Conservation (phyloP, 805 yeast species). For the Pichia manshurica region DNA sequence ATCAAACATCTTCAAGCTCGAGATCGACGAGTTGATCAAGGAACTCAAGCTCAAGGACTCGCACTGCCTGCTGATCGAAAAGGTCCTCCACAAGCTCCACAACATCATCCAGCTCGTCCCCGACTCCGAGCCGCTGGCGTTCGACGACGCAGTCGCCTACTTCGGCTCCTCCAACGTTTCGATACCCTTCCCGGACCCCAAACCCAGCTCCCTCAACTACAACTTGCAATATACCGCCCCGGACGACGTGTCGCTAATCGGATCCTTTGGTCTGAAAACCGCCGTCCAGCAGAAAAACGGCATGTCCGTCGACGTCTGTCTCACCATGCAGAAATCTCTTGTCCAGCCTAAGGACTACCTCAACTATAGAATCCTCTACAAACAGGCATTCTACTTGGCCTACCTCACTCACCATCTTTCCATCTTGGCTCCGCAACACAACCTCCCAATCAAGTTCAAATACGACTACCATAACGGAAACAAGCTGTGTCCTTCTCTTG, state of each 20-base stretch:
- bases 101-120: slow-evolving; percentile 63
- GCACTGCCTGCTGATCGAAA: slow-evolving; percentile 61
- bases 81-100: slow-evolving; percentile 67
- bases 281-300: slow-evolving; percentile 60
- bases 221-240: slow-evolving; percentile 68
- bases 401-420: slow-evolving; percentile 64
- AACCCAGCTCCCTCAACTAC: slow-evolving; percentile 64
- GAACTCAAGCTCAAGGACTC: slow-evolving; percentile 74
- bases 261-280: slow-evolving; percentile 84
- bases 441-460: slow-evolving; percentile 52
- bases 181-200: slow-evolving; percentile 87
- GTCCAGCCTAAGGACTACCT: slow-evolving; percentile 85
- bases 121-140: slow-evolving; percentile 41
- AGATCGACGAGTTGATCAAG: slow-evolving; percentile 82
- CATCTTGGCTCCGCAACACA: slow-evolving; percentile 45
- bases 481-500: slow-evolving; percentile 65
- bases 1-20: slow-evolving; percentile 90
- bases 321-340: slow-evolving; percentile 71
- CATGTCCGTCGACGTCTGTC: slow-evolving; percentile 67
- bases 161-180: slow-evolving; percentile 41
- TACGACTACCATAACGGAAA: slow-evolving; percentile 76
- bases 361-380: slow-evolving; percentile 85
- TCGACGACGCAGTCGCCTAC: slow-evolving; percentile 54
- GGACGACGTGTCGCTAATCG: slow-evolving; percentile 69
- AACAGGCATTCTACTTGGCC: slow-evolving; percentile 82